Evolutionary conservation across 345 rosid species (phyloP), one percentile per base, ranked within the genome.

Genomic region (Brassica nigra): DNA sequence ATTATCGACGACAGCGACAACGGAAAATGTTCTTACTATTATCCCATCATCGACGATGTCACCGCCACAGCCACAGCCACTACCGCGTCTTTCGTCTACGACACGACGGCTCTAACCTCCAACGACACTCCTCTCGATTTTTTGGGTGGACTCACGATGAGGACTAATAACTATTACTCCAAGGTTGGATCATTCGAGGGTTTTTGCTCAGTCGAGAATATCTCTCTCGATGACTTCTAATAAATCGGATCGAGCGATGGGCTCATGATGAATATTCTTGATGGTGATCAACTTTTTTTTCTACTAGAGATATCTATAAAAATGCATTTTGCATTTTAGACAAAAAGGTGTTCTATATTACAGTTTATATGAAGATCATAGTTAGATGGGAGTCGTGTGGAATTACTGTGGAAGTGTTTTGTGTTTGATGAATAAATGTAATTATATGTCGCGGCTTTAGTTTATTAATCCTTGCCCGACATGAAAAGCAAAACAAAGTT

Each of bases 121-220:
- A 82, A 90, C 27, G 94, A 90, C 76, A 87, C 87, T 1, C 94
- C 98, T 0, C 90, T 93, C 12, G 99, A 95, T 81, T 93, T 89
- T 76, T 82, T 90, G 76, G 93, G 96, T 3, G 98, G 94, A 72
- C 85, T 91, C 8, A 81, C 87, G 85, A 88, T 90, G 47, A 81
- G 66, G 14, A 69, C 67, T 34, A 47, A 71, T 76, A 70, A 55
- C 6, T 81, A 78, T 78, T 88, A 87, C 71, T 84, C 93, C 3
- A 84, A 85, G 78, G 82, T 84, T 1, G 86, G 90, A 44, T 84
- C 87, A 23, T 79, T 87, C 3, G 97, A 89, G 52, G 88, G 74
- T 85, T 90, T 95, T 6, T 96, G 94, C 11, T 78, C 98, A 1
- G 95, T 91, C 11, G 99, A 94, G 74, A 94, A 84, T 88, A 71